Base-by-base conservation (phyloP, 2,329 filamentous ascomycete species). In the Fusarium phyllophilum region DNA sequence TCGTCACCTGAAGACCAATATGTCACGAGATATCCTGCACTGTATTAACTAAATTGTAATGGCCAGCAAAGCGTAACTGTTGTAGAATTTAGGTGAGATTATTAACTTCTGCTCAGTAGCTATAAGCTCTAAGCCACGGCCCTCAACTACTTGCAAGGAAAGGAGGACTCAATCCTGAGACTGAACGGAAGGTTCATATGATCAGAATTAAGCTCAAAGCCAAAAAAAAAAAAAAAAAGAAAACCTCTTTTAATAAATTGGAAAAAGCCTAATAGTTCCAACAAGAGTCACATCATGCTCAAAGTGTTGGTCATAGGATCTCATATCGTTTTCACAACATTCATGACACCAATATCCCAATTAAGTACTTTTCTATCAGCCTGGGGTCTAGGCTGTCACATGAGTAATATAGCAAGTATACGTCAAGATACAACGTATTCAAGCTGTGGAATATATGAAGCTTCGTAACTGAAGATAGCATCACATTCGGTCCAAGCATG, bases 321-420 rank as follows among this genome's bases (percentile, higher is more conserved):
- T 42, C 22, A n/a, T 15, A 24, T 42, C 14, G 5, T 14, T n/a
- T 14, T n/a, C 14, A 44, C 41, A 8, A 42, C 22, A 11, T 42
- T 42, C 3, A 15, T n/a, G 39, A 42, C n/a, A 22, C 14, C 5
- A n/a, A 4, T 13, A 42, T n/a, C 0, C 8, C 39, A 42, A 6
- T 10, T 15, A 11, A 15, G 3, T 11, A 24, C 9, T 6, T 44
- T n/a, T 44, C 9, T 11, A 44, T 24, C 14, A 44, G 4, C 6
- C 0, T 5, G 7, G 24, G n/a, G 14, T 0, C 14, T 17, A 1
- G 6, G 5, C n/a, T 44, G 9, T 5, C n/a, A 17, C 26, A 29
- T 29, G 26, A 29, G 26, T 29, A 29, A 29, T 20, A 20, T 38
- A 20, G 17, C 5, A 38, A 20, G 2, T 22, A 26, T 26, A 26